Base-by-base conservation (phyloP, 371 early-diverging fungal species). In the Chytridium lagenaria region DNA sequence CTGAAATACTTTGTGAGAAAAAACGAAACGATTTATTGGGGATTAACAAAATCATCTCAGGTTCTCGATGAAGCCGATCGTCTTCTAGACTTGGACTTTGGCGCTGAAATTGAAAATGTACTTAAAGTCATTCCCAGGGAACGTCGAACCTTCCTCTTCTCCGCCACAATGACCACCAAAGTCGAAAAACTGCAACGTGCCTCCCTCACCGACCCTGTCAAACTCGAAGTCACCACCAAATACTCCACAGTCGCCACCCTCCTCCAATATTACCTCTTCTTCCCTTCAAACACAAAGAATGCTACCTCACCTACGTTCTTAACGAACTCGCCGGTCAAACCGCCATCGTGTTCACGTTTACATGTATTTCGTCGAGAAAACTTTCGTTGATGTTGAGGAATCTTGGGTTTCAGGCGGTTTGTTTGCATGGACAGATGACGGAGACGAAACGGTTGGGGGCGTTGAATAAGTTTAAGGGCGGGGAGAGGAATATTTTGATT, bases 21-120 rank as follows among this genome's bases (percentile, higher is more conserved):
- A 28, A 12, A 7, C 15, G 34, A 5, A 3, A 26, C 7, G 10
- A 38, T 44, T 26, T 50, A 37, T 26, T 19, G 69, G 30, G 50
- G 72, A 49, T 59, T 81, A 50, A 59, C 59, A 22, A 3, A 57
- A 76, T 26, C 52, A 76, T n/a, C n/a, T n/a, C 51, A 88, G 68
- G 84, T 98, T 19, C 90, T 99, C 89, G 99, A 99, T 74, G 99
- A 99, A 87, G 99, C 98, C 2, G 99, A 99, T 89, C 93, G 96
- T 66, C 86, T 98, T 63, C 85, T 98, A 77, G 97, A 97, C 75
- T 90, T 96, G 90, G 99, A 97, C 80, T 98, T 98, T 82, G 98
- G 95, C 57, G 93, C 95, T 44, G 94, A 95, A 74, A 96, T 98
- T 77, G 96, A 97, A 77, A 92, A 94, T 74, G 95, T 98, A 63